phyloP scores from a whole-genome alignment of 306 rosid species.

The Calophaca sinica region DNA sequence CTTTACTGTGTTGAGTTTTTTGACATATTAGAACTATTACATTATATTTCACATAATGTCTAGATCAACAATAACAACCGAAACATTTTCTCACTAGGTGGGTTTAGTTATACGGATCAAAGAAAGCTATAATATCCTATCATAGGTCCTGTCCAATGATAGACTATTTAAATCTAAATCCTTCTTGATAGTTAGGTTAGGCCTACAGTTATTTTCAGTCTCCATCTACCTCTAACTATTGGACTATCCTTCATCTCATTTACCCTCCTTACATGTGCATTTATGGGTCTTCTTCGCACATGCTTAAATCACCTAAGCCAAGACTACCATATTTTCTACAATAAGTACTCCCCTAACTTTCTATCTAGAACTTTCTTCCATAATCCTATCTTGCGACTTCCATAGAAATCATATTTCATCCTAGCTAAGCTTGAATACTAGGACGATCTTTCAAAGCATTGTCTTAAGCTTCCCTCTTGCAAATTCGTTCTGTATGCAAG shows the following conservation, averaged over 20 bases:
- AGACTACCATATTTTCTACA: constrained; percentile 4
- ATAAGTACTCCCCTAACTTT: background rate
- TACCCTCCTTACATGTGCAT: background rate
- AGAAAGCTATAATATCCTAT: background rate
- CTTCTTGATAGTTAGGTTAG: background rate
- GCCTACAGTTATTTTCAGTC: background rate
- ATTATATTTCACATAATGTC: constrained; percentile 20
- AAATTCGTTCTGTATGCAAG: background rate
- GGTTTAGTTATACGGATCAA: background rate
- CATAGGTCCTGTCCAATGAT: background rate
- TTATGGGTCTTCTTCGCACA: background rate
- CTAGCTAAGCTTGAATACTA: background rate
- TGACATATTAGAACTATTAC: constrained; percentile 11
- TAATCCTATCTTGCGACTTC: background rate
- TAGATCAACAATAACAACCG: background rate
- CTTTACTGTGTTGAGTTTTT: constrained; percentile 7
- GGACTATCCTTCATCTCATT: constrained; percentile 7
- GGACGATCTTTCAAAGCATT: constrained; percentile 8
- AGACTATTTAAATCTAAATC: background rate
- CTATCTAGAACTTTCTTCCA: background rate
- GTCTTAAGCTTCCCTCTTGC: constrained; percentile 21
- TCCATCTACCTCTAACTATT: background rate
- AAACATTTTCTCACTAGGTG: background rate
- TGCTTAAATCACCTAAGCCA: background rate
- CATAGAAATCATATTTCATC: background rate